Percentiles rank a stretch among this genome's conserved stretches.
phyloP scores from a whole-genome alignment of 1,284 basidiomycete species.

The Ganoderma sinense region DNA sequence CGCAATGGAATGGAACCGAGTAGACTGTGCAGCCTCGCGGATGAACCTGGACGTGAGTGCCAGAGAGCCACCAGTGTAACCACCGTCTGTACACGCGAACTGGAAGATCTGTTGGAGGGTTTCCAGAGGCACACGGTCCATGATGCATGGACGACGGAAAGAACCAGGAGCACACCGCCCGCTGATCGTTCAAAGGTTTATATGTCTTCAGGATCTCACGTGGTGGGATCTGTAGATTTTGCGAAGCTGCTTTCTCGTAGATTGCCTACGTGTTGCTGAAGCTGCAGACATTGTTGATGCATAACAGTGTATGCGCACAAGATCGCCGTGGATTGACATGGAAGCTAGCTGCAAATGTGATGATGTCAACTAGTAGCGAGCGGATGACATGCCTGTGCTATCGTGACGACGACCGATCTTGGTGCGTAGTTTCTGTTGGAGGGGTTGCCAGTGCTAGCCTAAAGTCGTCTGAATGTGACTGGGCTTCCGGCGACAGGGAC shows the following conservation, averaged over 20 bases:
- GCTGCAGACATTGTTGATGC: background rate
- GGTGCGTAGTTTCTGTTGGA: background rate
- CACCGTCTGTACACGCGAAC: conserved; percentile 17
- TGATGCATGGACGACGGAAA: background rate
- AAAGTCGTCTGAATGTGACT: background rate
- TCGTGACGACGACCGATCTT: background rate
- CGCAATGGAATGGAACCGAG: conserved; percentile 12
- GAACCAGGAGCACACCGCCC: background rate
- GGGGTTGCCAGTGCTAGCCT: background rate
- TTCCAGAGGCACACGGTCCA: conserved; percentile 14
- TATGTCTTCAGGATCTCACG: conserved; percentile 7
- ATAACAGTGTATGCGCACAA: background rate
- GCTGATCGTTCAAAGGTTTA: background rate
- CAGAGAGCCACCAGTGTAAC: conserved; percentile 16
- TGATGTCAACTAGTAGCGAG: background rate
- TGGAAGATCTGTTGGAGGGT: conserved; percentile 6
- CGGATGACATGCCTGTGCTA: background rate
- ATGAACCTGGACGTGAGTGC: conserved; percentile 12
- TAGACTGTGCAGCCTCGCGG: background rate
- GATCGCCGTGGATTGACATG: background rate
- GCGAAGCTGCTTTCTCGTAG: background rate
- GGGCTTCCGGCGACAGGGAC: background rate
- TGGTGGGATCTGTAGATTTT: background rate
- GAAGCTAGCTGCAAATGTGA: background rate
- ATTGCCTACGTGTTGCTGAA: background rate